phyloP scores from a whole-genome alignment of 179 eudicot genomes.

The Beta corolliflora region DNA sequence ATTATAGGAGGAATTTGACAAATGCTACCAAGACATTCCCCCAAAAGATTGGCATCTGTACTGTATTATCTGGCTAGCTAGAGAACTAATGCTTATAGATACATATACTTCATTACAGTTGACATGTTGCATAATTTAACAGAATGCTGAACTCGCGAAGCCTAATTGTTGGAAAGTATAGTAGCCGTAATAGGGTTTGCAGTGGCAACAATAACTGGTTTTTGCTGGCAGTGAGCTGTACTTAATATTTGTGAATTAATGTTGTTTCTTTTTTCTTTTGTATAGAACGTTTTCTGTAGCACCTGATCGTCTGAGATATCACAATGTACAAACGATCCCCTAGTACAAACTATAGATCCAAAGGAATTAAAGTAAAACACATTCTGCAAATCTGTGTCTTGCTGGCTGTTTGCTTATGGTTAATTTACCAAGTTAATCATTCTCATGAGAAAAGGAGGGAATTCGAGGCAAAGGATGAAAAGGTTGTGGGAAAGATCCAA shows the following conservation, averaged over 20 bases:
- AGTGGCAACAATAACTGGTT: background rate
- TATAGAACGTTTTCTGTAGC: conserved; percentile 17
- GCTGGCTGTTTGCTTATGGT: conserved; percentile 84
- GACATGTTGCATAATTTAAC: background rate
- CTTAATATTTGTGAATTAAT: conserved; percentile 5
- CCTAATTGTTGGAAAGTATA: background rate
- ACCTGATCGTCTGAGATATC: background rate
- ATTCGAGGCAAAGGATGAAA: conserved; percentile 53
- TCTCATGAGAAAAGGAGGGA: conserved; percentile 77
- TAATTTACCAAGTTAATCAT: conserved; percentile 86
- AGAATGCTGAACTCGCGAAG: background rate
- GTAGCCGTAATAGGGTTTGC: background rate
- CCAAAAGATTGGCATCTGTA: background rate
- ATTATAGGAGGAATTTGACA: too few relatives aligned
- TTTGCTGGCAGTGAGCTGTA: conserved; percentile 6
- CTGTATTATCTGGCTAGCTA: background rate
- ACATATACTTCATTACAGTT: background rate
- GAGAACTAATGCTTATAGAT: background rate
- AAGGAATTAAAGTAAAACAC: conserved; percentile 66
- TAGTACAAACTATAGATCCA: conserved; percentile 66
- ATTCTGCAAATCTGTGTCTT: conserved; percentile 72
- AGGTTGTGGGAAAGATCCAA: conserved; percentile 26
- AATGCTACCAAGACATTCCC: too few relatives aligned
- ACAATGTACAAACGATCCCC: conserved; percentile 74
- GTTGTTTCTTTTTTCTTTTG: background rate